A percentile compares a stretch with the other conserved stretches of the same genome.
Conservation (phyloP, 169 alveolate species). For the Plasmodium blacklocki region DNA sequence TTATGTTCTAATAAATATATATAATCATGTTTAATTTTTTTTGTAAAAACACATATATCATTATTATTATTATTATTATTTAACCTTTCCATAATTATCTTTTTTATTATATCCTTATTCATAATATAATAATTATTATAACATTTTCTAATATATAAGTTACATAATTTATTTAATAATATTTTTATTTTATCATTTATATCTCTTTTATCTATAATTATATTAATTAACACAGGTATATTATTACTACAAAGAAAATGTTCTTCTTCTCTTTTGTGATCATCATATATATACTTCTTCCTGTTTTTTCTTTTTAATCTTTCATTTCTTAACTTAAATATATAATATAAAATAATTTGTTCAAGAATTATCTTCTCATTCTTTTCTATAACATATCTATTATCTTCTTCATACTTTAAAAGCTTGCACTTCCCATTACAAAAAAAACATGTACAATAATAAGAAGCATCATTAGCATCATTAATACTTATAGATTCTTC, state of each 20-base stretch:
- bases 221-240: constrained; percentile 13
- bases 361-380: not conserved
- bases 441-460: not conserved
- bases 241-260: too few relatives aligned
- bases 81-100: constrained; percentile 4
- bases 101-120: constrained; percentile 23
- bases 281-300: too few relatives aligned
- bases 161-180: constrained; percentile 24
- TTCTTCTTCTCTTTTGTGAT: too few relatives aligned
- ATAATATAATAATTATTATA: not conserved
- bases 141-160: constrained; percentile 7
- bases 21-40: constrained; percentile 20
- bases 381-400: not conserved
- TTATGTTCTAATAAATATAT: constrained; percentile 17
- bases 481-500: too few relatives aligned
- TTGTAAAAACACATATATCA: not conserved
- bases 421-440: not conserved
- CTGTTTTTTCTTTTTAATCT: too few relatives aligned
- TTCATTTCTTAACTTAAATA: too few relatives aligned
- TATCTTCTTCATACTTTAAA: not conserved
- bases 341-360: too few relatives aligned
- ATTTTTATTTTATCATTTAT: not conserved
- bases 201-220: constrained; percentile 14
- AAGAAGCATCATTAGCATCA: too few relatives aligned
- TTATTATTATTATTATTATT: not conserved